phyloP scores from a whole-genome alignment of 441 rosid genomes.

The Breynia disticha region DNA sequence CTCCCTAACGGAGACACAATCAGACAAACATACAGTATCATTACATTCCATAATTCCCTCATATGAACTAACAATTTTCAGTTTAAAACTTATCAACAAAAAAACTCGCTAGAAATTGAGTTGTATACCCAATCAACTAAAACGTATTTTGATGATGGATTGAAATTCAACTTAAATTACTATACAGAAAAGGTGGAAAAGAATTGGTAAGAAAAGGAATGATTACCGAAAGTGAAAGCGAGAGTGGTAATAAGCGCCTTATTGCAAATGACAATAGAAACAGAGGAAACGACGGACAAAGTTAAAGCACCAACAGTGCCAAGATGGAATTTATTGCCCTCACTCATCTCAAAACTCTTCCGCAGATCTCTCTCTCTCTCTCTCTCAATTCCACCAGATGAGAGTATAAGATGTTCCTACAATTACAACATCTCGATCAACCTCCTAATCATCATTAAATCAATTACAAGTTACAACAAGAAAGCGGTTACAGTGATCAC shows the following conservation, averaged over 20 bases:
- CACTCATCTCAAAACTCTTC: slow-evolving; percentile 51
- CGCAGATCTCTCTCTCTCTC: background rate
- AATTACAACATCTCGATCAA: too few species aligned
- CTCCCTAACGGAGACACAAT: background rate
- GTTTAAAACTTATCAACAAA: background rate
- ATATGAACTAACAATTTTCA: background rate
- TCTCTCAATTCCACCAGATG: background rate
- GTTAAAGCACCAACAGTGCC: slow-evolving; percentile 84
- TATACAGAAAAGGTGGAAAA: background rate
- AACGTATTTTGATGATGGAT: background rate
- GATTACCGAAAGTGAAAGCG: slow-evolving; percentile 78
- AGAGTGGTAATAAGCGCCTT: slow-evolving; percentile 96
- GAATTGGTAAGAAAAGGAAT: background rate
- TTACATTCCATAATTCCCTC: background rate
- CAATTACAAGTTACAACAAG: too few species aligned
- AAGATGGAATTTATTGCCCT: slow-evolving; percentile 75
- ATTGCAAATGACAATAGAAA: slow-evolving; percentile 95
- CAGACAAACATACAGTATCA: background rate
- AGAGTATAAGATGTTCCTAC: too few species aligned
- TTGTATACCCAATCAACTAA: background rate
- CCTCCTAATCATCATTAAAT: too few species aligned
- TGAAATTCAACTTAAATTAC: background rate
- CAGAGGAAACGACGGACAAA: slow-evolving; percentile 90
- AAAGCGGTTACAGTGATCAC: too few species aligned
- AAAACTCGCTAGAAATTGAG: background rate